A percentile compares a stretch with the other conserved stretches of the same genome.
Evolutionary conservation across 1,139 yeast genomes (phyloP).

Genomic region (Kodamaea anthophila): DNA sequence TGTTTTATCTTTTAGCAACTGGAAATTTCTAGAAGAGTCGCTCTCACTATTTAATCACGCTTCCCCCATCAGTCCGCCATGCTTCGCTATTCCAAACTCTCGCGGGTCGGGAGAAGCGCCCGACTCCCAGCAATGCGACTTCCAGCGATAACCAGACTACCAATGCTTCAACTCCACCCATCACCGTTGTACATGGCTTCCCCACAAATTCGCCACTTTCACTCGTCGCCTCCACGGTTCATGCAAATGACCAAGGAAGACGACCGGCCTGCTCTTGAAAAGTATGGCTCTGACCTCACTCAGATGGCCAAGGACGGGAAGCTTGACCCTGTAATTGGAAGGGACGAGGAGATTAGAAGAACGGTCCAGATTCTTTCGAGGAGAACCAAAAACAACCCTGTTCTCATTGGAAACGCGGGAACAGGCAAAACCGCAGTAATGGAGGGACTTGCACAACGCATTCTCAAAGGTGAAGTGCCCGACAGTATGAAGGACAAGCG

Average conservation of each 20-base stretch:
- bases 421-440: slow-evolving; percentile 96
- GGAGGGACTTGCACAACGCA: slow-evolving; percentile 94
- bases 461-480: slow-evolving; percentile 88
- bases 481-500: slow-evolving; percentile 84
- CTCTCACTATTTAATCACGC: too few relatives aligned
- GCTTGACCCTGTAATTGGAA: slow-evolving; percentile 92
- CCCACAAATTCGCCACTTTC: slow-evolving; percentile 11
- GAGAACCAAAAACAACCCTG: slow-evolving; percentile 92
- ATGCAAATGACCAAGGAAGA: slow-evolving; percentile 42
- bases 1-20: too few relatives aligned
- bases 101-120: too few relatives aligned
- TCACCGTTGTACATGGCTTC: too few relatives aligned
- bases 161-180: too few relatives aligned
- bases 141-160: too few relatives aligned
- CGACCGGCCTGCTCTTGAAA: slow-evolving; percentile 73
- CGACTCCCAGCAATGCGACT: too few relatives aligned
- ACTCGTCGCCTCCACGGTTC: slow-evolving; percentile 13
- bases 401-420: slow-evolving; percentile 91
- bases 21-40: too few relatives aligned
- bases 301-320: slow-evolving; percentile 84
- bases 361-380: slow-evolving; percentile 89
- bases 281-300: slow-evolving; percentile 84
- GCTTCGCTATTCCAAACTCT: too few relatives aligned
- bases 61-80: too few relatives aligned
- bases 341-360: slow-evolving; percentile 91